A percentile compares a stretch with the other conserved stretches of the same genome.
These are phyloP conservation scores for Penicillium egyptiacum DNA, from an alignment of 495 filamentous ascomycete species.

Conservation along the genomic window DNA sequence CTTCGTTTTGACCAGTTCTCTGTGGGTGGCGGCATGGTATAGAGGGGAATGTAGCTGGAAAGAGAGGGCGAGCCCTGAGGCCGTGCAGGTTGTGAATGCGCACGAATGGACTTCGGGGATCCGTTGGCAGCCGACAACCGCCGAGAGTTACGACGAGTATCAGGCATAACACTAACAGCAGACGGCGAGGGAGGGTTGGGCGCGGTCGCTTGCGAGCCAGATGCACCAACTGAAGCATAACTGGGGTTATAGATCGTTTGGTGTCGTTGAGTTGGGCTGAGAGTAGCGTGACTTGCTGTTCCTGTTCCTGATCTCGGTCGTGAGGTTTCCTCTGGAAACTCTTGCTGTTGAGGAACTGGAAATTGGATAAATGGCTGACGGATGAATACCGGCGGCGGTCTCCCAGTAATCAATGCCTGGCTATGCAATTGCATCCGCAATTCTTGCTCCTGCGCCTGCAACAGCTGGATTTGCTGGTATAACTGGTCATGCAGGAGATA, in stretches of 20 bases:
- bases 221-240: conserved; percentile 45
- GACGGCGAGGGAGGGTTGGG: conserved; percentile 68
- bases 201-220: conserved; percentile 46
- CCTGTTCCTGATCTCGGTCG: conserved; percentile 45
- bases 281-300: conserved; percentile 49
- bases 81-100: conserved; percentile 67
- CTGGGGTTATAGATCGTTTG: conserved; percentile 50
- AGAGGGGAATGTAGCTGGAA: conserved; percentile 39
- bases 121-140: conserved; percentile 56
- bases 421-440: conserved; percentile 61
- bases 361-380: conserved; percentile 49
- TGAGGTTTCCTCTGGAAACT: conserved; percentile 42
- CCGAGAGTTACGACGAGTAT: conserved; percentile 57
- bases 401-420: conserved; percentile 54
- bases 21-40: conserved; percentile 35
- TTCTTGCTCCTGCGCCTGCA: conserved; percentile 66
- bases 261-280: conserved; percentile 46
- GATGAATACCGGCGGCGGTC: conserved; percentile 49
- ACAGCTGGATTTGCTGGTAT: conserved; percentile 60
- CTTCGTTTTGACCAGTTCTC: conserved; percentile 37
- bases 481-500: conserved; percentile 59
- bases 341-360: conserved; percentile 44
- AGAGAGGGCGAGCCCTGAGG: conserved; percentile 47
- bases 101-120: conserved; percentile 54
- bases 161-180: conserved; percentile 50